These are phyloP conservation scores for Epichloe hybrida DNA, from an alignment of 2,329 filamentous ascomycete genomes.

Conservation along the genomic window DNA sequence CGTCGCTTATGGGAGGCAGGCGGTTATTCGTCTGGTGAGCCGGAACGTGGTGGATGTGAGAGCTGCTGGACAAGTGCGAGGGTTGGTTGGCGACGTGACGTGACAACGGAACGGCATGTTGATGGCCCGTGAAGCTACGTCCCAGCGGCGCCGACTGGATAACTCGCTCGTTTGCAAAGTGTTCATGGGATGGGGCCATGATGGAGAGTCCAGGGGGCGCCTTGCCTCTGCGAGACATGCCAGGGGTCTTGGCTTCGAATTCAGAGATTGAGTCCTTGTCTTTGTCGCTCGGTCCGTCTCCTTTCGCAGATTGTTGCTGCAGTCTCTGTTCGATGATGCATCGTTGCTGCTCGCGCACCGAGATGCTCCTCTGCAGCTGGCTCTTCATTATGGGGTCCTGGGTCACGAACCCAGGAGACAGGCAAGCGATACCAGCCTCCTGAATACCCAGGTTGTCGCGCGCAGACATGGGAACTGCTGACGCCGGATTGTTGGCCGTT, in stretches of 20 bases:
- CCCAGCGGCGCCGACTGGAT: constrained; percentile 93
- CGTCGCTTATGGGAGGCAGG: constrained; percentile 84
- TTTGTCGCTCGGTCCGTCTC: constrained; percentile 49
- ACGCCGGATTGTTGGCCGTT: constrained; percentile 38
- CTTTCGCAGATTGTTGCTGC: constrained; percentile 75
- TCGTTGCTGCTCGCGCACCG: constrained; percentile 84
- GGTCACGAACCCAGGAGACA: constrained; percentile 91
- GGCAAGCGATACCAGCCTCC: constrained; percentile 83
- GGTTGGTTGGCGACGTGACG: constrained; percentile 55
- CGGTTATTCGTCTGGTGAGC: constrained; percentile 84
- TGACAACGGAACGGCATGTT: constrained; percentile 62
- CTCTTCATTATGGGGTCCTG: constrained; percentile 95
- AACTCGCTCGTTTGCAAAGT: constrained; percentile 86
- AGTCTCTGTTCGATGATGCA: constrained; percentile 86
- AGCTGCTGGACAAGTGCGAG: constrained; percentile 68
- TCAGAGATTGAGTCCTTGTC: constrained; percentile 33
- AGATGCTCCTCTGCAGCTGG: constrained; percentile 86
- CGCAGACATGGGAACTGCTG: constrained; percentile 64
- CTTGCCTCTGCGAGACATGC: constrained; percentile 60
- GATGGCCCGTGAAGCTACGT: constrained; percentile 86
- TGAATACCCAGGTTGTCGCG: constrained; percentile 73
- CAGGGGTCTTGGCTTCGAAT: constrained; percentile 57
- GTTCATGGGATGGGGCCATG: constrained; percentile 81
- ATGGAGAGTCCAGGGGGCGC: constrained; percentile 86
- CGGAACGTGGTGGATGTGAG: constrained; percentile 81